Evolutionary conservation across 1,284 basidiomycete species (phyloP), one percentile per base, ranked within the genome.

Genomic region (Ustilago trichophora): DNA sequence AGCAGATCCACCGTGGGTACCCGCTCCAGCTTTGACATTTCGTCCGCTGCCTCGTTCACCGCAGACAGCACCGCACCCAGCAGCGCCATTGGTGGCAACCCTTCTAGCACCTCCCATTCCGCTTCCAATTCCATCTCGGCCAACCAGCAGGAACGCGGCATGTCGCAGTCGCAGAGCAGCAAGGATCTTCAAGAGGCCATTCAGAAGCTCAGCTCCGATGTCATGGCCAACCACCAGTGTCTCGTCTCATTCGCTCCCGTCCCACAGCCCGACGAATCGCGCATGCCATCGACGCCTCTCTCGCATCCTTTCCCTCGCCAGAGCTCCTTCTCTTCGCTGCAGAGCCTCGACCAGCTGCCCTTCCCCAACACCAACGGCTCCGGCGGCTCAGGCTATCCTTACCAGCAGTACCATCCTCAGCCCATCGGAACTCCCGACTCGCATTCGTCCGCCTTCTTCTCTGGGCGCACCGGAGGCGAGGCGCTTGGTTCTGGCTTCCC

Each of bases 141-240:
- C 43, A 49, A 51, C 29, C 48, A 56, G 16, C 52, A 34, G 19
- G 65, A 68, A 26, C 63, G 66, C 6, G 58, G 56, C 35, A 55
- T 60, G 49, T 25, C 51, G 13, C 57, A 64, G n/a, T 62, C 71
- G 10, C 62, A 68, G 35, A 72, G 71, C 52, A 52, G 44, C 45
- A 66, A 62, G n/a, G 75, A 78, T 32, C 55, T 76, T 5, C 54
- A 48, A 24, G 67, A 77, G 18, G 55, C 74, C 1, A 72, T 76
- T 16, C 64, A 68, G 34, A 60, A 60, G 33, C 72, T 80, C 34
- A 70, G 66, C 43, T 46, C 52, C 19, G 72, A 77, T 29, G 70
- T 72, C 38, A 80, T 80, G 77, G 52, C 55, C 32, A 62, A 51
- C 7, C 75, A 78, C 38, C 75, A 77, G n/a, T 77, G 75, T 37